Percentiles rank a stretch among this genome's conserved stretches.
Evolutionary conservation across 805 yeast species (phyloP).

Genomic region (Ogataea haglerorum): DNA sequence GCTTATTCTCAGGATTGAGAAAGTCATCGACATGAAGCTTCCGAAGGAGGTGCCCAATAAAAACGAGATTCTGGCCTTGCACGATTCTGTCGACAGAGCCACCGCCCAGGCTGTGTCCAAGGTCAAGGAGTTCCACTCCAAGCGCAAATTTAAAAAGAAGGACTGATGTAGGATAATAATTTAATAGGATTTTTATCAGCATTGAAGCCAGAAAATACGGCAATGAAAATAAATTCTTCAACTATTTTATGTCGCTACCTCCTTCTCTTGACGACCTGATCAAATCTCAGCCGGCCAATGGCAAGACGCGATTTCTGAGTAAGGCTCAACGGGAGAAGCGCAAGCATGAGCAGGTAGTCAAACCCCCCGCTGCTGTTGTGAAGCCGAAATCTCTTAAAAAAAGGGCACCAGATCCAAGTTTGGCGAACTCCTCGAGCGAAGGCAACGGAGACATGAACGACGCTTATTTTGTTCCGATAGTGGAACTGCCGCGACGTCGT

Average conservation of each 20-base stretch:
- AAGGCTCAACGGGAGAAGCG: constrained; percentile 40
- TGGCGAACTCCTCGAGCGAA: neutral
- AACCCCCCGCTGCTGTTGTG: neutral
- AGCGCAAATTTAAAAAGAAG: constrained; percentile 19
- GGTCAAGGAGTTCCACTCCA: constrained; percentile 60
- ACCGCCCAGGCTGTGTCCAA: constrained; percentile 83
- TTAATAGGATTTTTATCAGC: neutral
- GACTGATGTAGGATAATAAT: constrained; percentile 1
- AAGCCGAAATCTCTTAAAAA: neutral
- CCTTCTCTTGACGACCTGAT: constrained; percentile 12
- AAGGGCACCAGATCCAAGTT: neutral
- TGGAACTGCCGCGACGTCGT: constrained; percentile 24
- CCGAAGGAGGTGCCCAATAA: constrained; percentile 80
- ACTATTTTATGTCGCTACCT: constrained; percentile 6
- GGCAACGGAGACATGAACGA: constrained; percentile 17
- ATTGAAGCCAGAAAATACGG: neutral
- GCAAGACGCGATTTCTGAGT: constrained; percentile 37
- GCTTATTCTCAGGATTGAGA: constrained; percentile 81
- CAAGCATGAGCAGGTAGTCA: constrained; percentile 5
- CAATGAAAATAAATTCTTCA: too few species aligned
- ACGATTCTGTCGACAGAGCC: constrained; percentile 88
- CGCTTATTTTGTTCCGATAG: constrained; percentile 40
- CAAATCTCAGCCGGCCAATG: constrained; percentile 27
- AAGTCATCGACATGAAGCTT: constrained; percentile 75
- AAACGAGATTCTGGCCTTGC: constrained; percentile 70